A percentile compares a stretch with the other conserved stretches of the same genome.
phyloP scores from a whole-genome alignment of 371 early-diverging fungal genomes.

The Entomophthora muscae region DNA sequence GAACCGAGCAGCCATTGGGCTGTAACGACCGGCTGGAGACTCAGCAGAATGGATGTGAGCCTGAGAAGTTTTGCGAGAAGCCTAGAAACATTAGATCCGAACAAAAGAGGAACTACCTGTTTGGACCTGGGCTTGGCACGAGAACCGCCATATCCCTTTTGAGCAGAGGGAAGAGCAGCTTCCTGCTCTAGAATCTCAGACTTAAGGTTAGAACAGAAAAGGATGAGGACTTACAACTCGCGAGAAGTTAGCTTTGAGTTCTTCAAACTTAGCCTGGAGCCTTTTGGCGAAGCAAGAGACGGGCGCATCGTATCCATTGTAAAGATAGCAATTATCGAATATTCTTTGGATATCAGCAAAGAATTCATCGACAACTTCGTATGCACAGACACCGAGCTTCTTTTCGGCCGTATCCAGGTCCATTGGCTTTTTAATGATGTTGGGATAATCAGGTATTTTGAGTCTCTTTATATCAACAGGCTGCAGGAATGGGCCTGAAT shows the following conservation, averaged over 20 bases:
- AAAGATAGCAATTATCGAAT: conserved; percentile 77
- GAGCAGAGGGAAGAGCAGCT: not conserved
- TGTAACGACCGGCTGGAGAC: not conserved
- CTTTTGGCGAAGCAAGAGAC: conserved; percentile 56
- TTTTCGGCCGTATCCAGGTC: conserved; percentile 86
- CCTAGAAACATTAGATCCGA: not conserved
- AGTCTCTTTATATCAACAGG: conserved; percentile 90
- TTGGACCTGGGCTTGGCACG: conserved; percentile 11
- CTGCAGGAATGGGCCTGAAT: conserved; percentile 61
- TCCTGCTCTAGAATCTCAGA: conserved; percentile 4
- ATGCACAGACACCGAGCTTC: conserved; percentile 58
- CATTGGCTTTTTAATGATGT: conserved; percentile 91
- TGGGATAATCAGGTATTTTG: conserved; percentile 87
- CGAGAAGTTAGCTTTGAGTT: conserved; percentile 49
- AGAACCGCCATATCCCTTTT: not conserved
- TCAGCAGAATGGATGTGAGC: not conserved
- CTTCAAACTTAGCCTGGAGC: conserved; percentile 53
- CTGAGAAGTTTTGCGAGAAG: not conserved
- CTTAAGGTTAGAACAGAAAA: not conserved
- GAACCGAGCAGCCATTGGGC: no score
- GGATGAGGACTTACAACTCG: conserved; percentile 5
- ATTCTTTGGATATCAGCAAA: conserved; percentile 59
- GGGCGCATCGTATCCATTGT: conserved; percentile 64
- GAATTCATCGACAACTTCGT: conserved; percentile 43
- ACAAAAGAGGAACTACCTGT: conserved; percentile 14